Base-by-base conservation (phyloP, 1,139 yeast genomes). In the Meyerozyma elateridarum region DNA sequence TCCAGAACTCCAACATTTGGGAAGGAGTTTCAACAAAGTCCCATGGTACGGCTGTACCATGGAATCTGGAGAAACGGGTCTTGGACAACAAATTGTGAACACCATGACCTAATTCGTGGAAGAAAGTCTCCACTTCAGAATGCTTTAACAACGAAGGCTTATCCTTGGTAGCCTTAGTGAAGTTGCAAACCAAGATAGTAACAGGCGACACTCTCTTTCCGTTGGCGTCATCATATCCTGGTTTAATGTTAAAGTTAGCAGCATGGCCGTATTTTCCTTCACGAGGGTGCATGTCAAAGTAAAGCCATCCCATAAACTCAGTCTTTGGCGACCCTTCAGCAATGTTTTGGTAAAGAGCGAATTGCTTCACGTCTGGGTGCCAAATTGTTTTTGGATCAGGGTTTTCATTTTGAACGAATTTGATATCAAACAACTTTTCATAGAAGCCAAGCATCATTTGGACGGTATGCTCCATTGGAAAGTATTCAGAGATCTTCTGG, bases 11-110 rank as follows among this genome's bases (percentile, higher is more conserved):
- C 44, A 85, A 66, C 82, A 85, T 76, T 59, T 85, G 95, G 2
- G 94, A 84, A 16, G 95, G 95, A 27, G 91, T 85, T 56, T 85
- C 95, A 31, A 85, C 94, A 57, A 85, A 85, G 59, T 85, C 95
- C 69, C 91, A 70, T 29, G 83, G 79, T 16, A 82, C 89, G 28
- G 73, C 64, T 17, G 88, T 79, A 14, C 94, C 94, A 48, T 79
- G 83, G 59, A 84, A 84, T 39, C 79, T 66, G 2, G 82, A 68
- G 45, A 73, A 78, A 37, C 62, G 65, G 29, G 89, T 80, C 38
- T 70, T 65, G 6, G 89, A 83, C 37, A 85, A 70, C 27, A 85
- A 62, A 42, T 77, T 84, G 56, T 85, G 95, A 36, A 85, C 80
- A 35, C 94, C 95, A 51, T 85, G 95, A 18, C 95, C 95, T 45